These are phyloP conservation scores for Pterocarpus santalinus DNA, from an alignment of 306 rosid species.

Conservation along the genomic window DNA sequence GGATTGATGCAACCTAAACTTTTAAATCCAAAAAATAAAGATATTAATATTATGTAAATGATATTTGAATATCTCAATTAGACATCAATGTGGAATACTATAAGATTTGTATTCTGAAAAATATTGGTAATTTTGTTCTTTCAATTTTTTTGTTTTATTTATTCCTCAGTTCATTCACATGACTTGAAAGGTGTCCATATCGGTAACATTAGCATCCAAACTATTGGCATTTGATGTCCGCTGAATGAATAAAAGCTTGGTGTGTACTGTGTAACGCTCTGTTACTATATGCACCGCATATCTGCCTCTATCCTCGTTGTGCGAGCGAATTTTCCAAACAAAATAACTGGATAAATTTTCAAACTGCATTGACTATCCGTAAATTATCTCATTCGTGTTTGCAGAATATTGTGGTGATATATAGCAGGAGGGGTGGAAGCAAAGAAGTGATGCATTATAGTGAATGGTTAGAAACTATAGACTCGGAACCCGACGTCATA, in stretches of 20 bases:
- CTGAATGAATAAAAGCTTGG: conserved; percentile 1
- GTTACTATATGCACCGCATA: conserved; percentile 39
- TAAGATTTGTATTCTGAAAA: too few relatives aligned
- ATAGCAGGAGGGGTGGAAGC: conserved; percentile 81
- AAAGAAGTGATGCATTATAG: conserved; percentile 57
- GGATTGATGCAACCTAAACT: too few relatives aligned
- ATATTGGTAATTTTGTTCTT: too few relatives aligned
- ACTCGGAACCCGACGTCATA: conserved; percentile 78
- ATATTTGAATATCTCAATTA: too few relatives aligned
- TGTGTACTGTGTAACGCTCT: conserved; percentile 2
- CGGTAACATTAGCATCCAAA: background rate
- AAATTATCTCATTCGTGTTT: conserved; percentile 25
- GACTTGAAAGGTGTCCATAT: too few relatives aligned
- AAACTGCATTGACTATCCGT: conserved; percentile 9
- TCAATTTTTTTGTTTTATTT: too few relatives aligned
- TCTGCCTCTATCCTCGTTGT: background rate
- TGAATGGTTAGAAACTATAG: conserved; percentile 87
- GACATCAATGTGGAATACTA: too few relatives aligned
- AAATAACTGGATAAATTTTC: background rate
- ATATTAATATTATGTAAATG: too few relatives aligned
- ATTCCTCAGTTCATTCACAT: too few relatives aligned
- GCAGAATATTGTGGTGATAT: conserved; percentile 70
- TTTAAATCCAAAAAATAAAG: too few relatives aligned
- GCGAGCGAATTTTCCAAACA: conserved; percentile 5
- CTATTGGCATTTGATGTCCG: background rate